These are phyloP conservation scores for Talaromyces pinophilus DNA, from an alignment of 2,329 filamentous ascomycete genomes.

Conservation along the genomic window DNA sequence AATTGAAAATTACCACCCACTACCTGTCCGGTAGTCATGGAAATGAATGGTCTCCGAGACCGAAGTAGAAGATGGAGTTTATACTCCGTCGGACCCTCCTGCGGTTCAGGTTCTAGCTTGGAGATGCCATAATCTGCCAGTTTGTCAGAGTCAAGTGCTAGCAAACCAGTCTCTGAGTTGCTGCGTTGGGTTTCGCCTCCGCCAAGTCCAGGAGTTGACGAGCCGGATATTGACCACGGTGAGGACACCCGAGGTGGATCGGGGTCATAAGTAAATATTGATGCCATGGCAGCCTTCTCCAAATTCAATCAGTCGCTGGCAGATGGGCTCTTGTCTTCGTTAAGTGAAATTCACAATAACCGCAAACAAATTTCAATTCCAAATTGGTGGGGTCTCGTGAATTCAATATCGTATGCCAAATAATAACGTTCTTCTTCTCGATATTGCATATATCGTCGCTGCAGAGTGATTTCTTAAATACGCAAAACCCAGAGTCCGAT, in stretches of 20 bases:
- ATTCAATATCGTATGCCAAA: constrained; percentile 15
- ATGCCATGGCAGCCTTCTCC: constrained; percentile 64
- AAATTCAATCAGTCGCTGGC: background rate
- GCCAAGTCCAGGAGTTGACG: constrained; percentile 40
- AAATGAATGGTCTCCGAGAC: constrained; percentile 71
- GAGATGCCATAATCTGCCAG: constrained; percentile 64
- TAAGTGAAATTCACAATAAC: background rate
- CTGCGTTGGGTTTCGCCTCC: constrained; percentile 31
- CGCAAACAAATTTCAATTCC: background rate
- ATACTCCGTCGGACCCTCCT: constrained; percentile 93
- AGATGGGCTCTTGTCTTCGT: background rate
- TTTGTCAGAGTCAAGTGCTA: constrained; percentile 42
- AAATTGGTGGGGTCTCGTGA: background rate
- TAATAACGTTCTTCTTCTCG: constrained; percentile 14
- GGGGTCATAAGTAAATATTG: constrained; percentile 92
- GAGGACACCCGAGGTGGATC: constrained; percentile 86
- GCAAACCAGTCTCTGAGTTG: constrained; percentile 40
- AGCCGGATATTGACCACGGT: constrained; percentile 72
- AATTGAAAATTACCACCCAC: constrained; percentile 56
- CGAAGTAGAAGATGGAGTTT: constrained; percentile 88
- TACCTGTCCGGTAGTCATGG: constrained; percentile 65
- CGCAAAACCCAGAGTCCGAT: constrained; percentile 22
- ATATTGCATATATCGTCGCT: constrained; percentile 19
- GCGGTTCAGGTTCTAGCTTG: constrained; percentile 83
- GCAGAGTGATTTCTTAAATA: constrained; percentile 16